Evolutionary conservation across 2,329 filamentous ascomycete species (phyloP), one percentile per base, ranked within the genome.

Genomic region (Pezicula neosporulosa): DNA sequence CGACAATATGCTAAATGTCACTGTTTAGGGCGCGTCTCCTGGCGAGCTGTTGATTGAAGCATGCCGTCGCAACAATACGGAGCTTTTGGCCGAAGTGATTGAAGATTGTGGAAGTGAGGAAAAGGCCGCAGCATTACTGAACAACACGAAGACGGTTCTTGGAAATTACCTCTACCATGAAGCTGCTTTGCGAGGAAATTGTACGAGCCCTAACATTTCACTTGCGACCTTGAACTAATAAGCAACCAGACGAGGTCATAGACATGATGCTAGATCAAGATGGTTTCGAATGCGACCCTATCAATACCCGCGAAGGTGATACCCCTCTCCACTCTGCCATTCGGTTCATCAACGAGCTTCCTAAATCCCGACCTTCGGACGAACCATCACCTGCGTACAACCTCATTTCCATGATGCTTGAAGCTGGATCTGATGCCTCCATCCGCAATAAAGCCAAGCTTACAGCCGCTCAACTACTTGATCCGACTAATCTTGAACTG

Each of bases 81-180:
- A 93, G 49, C 83, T 97, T 54, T 83, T 97, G 51, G 73, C 81
- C 62, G 86, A 94, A 63, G 80, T 92, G 51, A 78, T 97, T 60
- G 72, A 74, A 52, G 83, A 86, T 15, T 68, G 68, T 57, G 68
- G 72, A 49, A 67, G 74, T 7, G 71, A 77, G 49, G 78, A 82
- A 53, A 78, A 88, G 63, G 83, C 90, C 54, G 85, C 91, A 33
- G 70, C 81, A 47, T 84, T 96, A 59, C 83, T 99, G 68, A 99
- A 99, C 76, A 80, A 82, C 44, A 89, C 92, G 47, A 88, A 83
- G 43, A 91, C 94, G 63, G 84, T 91, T 10, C 78, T 97, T 72
- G 94, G 94, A 47, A 92, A 93, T 71, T 83, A 93, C 66, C 83
- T 92, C 30, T 85, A 97, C 68, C 94, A 97, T 71, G 83, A 97